Base-by-base conservation (phyloP, 2,329 filamentous ascomycete species). In the Alternaria burnsii region DNA sequence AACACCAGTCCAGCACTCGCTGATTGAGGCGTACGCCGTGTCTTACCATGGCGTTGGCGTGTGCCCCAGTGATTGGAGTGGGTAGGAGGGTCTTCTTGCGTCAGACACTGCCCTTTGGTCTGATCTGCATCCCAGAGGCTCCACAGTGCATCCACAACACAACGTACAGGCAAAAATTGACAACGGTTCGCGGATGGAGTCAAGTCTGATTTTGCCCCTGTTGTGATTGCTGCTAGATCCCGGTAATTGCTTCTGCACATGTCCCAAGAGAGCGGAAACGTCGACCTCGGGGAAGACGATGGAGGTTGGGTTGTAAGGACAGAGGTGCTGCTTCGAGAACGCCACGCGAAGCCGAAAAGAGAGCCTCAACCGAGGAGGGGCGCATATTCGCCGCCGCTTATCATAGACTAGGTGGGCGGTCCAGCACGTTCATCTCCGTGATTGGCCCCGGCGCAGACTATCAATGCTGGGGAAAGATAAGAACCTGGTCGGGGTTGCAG, bases 321-420 rank as follows among this genome's bases (percentile, higher is more conserved):
- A 66, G 64, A 55, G 55, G 59, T 52, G 61, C 56, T 60, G 59
- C 67, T 73, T 73, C 63, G 61, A 71, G 73, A 71, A 74, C 65
- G 67, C 72, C 65, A 71, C 65, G 52, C 71, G 64, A 70, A 61
- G 53, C 74, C 73, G 6, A 61, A 70, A 67, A 53, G 43, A 67
- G 73, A 61, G 70, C 61, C 65, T 76, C 71, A 73, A 70, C 76
- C 75, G 76, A 74, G 66, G 68, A 72, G 70, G 71, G 71, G 67
- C 70, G 59, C 63, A 69, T 55, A 68, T 71, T 76, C 69, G 75
- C 73, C 74, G 72, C 75, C 69, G 74, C 68, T 76, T 78, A 77
- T 78, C 73, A 73, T 61, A 26, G 47, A 53, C 69, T 62, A 68
- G 61, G 60, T 22, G 40, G 43, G 28, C 36, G 48, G 36, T 20